Percentiles rank a stretch among this genome's conserved stretches.
Conservation (phyloP, 225 moss, liverwort and hornwort species). For the Lunularia cruciata region DNA sequence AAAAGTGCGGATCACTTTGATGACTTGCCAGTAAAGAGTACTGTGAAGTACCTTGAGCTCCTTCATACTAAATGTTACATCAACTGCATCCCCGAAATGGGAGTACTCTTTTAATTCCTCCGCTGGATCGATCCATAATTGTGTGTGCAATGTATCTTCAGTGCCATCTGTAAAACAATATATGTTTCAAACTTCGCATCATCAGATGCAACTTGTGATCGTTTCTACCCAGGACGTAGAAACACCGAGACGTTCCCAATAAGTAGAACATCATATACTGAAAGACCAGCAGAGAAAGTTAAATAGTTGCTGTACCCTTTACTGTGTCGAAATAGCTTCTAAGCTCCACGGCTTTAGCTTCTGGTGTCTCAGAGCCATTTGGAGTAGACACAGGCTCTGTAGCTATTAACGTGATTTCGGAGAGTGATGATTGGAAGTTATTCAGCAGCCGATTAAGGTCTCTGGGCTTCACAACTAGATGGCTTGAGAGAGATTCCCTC, state of each 20-base stretch:
- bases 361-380: conserved; percentile 62
- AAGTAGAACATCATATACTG: neutral
- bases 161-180: conserved; percentile 50
- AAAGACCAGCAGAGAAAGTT: neutral
- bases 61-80: conserved; percentile 92
- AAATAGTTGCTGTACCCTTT: conserved; percentile 47
- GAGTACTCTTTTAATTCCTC: conserved; percentile 87
- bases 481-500: conserved; percentile 71
- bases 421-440: conserved; percentile 96
- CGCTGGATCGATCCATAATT: conserved; percentile 95
- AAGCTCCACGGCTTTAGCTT: conserved; percentile 95
- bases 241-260: neutral
- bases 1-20: no score
- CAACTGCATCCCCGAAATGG: conserved; percentile 78
- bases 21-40: neutral
- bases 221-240: no score
- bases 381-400: conserved; percentile 76
- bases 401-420: conserved; percentile 93
- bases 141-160: conserved; percentile 91
- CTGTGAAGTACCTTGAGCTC: conserved; percentile 69
- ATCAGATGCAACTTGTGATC: neutral
- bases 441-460: conserved; percentile 83
- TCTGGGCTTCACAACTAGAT: conserved; percentile 86
- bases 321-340: conserved; percentile 93
- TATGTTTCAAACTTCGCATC: neutral